These are phyloP conservation scores for Stephania cephalantha DNA, from an alignment of 164 flowering plant genomes.

Conservation along the genomic window DNA sequence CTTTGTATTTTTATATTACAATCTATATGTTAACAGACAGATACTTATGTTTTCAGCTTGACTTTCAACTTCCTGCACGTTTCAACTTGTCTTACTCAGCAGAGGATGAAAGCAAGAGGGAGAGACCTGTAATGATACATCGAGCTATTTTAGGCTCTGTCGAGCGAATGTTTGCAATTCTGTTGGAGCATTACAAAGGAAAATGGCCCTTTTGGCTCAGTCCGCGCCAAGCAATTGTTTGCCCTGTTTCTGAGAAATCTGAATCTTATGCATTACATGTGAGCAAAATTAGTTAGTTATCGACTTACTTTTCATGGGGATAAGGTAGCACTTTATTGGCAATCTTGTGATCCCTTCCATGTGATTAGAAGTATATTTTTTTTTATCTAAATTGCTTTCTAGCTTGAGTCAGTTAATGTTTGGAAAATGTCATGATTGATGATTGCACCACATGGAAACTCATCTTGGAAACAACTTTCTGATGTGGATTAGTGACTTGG, in stretches of 20 bases:
- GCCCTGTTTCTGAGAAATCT: conserved; percentile 90
- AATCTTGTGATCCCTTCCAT: too few relatives aligned
- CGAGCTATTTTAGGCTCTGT: conserved; percentile 95
- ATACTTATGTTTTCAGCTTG: conserved; percentile 58
- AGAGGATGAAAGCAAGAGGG: conserved; percentile 87
- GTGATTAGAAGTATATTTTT: too few relatives aligned
- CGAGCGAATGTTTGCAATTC: conserved; percentile 96
- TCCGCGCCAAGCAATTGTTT: conserved; percentile 98
- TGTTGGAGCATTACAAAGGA: conserved; percentile 95
- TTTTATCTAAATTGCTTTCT: too few relatives aligned
- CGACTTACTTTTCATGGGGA: neutral
- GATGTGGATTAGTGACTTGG: too few relatives aligned
- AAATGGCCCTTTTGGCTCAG: conserved; percentile 99
- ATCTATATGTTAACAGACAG: conserved; percentile 1
- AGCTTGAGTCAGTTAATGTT: too few relatives aligned
- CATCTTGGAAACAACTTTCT: too few relatives aligned
- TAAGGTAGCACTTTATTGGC: too few relatives aligned
- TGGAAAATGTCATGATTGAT: too few relatives aligned
- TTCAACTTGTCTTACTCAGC: conserved; percentile 88
- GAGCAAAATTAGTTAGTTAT: conserved; percentile 3
- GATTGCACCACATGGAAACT: too few relatives aligned
- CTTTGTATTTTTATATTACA: neutral
- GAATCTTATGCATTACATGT: conserved; percentile 73
- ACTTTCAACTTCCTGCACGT: conserved; percentile 89
- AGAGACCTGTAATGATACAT: conserved; percentile 96